Conservation (phyloP, 768 basidiomycete genomes). For the Neoboletus subvelutipes region DNA sequence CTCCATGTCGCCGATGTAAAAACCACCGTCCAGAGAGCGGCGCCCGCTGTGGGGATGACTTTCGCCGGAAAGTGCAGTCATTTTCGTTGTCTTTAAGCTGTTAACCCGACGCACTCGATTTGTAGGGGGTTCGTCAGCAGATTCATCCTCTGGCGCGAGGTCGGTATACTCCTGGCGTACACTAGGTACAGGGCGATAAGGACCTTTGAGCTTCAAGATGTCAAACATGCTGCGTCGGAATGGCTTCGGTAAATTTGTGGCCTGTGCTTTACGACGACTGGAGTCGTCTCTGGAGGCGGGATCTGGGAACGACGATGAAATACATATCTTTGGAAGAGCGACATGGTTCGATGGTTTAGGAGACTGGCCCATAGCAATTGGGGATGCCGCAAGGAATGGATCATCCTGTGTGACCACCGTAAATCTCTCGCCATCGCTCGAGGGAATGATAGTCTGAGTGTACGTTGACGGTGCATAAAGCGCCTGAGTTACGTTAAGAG, state of each 20-base stretch:
- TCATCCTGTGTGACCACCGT: constrained; percentile 24
- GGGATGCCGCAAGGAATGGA: constrained; percentile 19
- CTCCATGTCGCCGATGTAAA: background rate
- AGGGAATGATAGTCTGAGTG: constrained; percentile 19
- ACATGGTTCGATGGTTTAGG: background rate
- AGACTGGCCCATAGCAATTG: background rate
- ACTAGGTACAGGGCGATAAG: background rate
- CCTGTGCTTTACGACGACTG: background rate
- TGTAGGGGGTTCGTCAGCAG: background rate
- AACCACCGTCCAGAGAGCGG: background rate
- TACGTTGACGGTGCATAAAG: constrained; percentile 1
- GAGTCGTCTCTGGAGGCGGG: background rate
- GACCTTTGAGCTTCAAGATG: constrained; percentile 18
- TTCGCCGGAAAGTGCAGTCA: background rate
- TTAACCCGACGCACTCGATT: background rate
- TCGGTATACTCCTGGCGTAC: background rate
- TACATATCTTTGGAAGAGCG: constrained; percentile 4
- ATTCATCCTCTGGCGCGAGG: background rate
- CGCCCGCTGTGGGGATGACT: background rate
- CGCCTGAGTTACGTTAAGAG: background rate
- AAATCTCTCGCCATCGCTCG: constrained; percentile 24
- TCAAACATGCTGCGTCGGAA: constrained; percentile 24
- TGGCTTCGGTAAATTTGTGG: constrained; percentile 10
- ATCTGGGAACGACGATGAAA: constrained; percentile 1
- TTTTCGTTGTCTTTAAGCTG: constrained; percentile 7